Base-by-base conservation (phyloP, 495 filamentous ascomycete species). In the Talaromyces borbonicus region DNA sequence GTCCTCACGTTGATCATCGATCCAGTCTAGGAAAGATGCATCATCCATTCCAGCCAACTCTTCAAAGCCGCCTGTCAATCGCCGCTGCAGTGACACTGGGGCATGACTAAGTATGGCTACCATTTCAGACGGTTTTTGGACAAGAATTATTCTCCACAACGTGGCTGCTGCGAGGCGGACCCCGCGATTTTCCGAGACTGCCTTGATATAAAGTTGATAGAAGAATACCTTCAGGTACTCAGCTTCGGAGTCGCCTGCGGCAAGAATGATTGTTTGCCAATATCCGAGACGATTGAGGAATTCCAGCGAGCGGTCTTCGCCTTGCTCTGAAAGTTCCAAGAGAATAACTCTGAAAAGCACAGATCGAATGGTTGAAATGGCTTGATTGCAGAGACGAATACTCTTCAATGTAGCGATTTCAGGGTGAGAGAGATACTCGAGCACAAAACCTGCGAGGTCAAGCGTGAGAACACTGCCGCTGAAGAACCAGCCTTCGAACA, bases 401-500 rank as follows among this genome's bases (percentile, higher is more conserved):
- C 74, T 85, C 58, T 97, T 98, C 42, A 85, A 66, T 25, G 69
- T 70, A 2, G 84, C 75, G 22, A 98, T 67, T 16, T 95, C 88
- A 1, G 93, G 85, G 25, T 83, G 78, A 56, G 95, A 87, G 11
- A 96, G 70, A 59, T 93, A 87, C 56, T 97, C 90, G 12, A 98
- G 60, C 16, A 95, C 59, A 5, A 75, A 75, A 2, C 88, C 92
- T n/a, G 83, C 74, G 51, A 94, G 93, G 52, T 97, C 87, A n/a
- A 95, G 65, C 43, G 85, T 77, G 2, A 79, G 68, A 42, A 85
- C 80, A 22, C 48, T 52, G 4, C 90, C 92, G 49, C 88, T 79
- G 33, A 95, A 74, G 55, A 96, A 95, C 87, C 87, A 95, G 24
- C 92, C 92, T 63, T 98, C 92, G 52, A 87, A 95, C 12, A 95